Base-by-base conservation (phyloP, 2,329 filamentous ascomycete species). In the Phialemonium atrogriseum region DNA sequence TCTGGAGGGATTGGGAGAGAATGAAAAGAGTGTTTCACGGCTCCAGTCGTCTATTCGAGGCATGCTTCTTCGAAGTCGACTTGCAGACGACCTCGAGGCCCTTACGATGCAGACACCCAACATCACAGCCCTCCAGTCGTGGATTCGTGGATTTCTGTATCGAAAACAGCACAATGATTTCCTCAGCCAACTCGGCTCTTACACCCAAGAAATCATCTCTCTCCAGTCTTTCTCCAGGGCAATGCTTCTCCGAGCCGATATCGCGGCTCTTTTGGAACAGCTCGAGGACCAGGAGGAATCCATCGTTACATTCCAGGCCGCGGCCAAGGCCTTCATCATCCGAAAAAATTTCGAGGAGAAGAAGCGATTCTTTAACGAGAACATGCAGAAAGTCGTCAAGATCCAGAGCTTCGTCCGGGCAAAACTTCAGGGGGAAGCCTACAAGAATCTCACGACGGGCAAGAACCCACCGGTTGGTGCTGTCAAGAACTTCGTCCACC, bases 301-400 rank as follows among this genome's bases (percentile, higher is more conserved):
- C 0, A 70, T 95, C 37, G 62, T 76, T 7, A 81, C 79, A 18
- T 59, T 94, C 15, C 88, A 96, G 55, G 70, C 87, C 5, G 68
- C 75, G 5, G 74, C 81, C 7, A 77, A 80, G 45, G 89, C 77
- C 4, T 79, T 76, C 46, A 56, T 93, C 3, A 73, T 96, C 19
- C 75, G 89, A 20, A 69, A 66, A 10, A 70, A 68, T 12, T 96
- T 94, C 47, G 76, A 73, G 32, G 85, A 93, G 55, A 94, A 94
- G 68, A 78, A 82, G 51, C 78, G 77, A 14, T 89, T 83, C 61
- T 98, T 88, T 66, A 80, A 83, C 45, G 81, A 94, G 59, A 98
- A 98, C 51, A 98, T 98, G 91, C 79, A 94, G 49, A 96, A 93
- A 59, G 91, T 98, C 16, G 80, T 98, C 67, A 98, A 98, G 59